Base-by-base conservation (phyloP, 352 stramenopile species). In the Phytopythium oedochilum region DNA sequence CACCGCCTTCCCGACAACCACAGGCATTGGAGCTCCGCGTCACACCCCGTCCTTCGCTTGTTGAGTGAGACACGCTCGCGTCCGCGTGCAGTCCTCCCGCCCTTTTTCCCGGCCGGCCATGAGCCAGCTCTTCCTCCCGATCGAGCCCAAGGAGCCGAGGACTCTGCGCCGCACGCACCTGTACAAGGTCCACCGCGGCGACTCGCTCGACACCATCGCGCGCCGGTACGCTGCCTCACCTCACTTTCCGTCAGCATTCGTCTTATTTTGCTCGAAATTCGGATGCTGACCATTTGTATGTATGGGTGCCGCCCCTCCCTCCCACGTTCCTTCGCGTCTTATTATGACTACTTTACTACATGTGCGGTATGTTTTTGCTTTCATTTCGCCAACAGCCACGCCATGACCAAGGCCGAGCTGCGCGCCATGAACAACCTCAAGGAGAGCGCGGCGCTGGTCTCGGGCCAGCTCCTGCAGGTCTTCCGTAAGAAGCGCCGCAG, bases 401-500 rank as follows among this genome's bases (percentile, higher is more conserved):
- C 71, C 14, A 66, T 85, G 62, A 66, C 70, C 18, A 68, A 79
- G 56, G 66, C 59, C 20, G 73, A 88, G 49, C 60, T 88, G 49
- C 64, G 66, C 29, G 64, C 71, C 25, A 70, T 83, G 49, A 88
- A 86, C 61, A 72, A 83, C 45, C 54, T 88, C 34, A 54, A 55
- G 44, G 63, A 71, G 34, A 57, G 58, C 23, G 71, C 68, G 44
- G 61, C 67, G 46, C 70, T 80, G 40, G 70, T 74, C 35, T 39
- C 57, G 7, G 72, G 73, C 10, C 72, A 83, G 49, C 51, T 70
- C 50, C 53, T 88, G 20, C 59, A 66, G 34, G 65, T 82, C 36
- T 61, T 74, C 38, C 68, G 63, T 53, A 76, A 77, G 55, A 66
- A 73, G 63, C 49, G 49, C 49, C 49, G 49, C 49, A 73, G 68